Base-by-base conservation (phyloP, 1,139 yeast species). In the Chernovozyma aurita region DNA sequence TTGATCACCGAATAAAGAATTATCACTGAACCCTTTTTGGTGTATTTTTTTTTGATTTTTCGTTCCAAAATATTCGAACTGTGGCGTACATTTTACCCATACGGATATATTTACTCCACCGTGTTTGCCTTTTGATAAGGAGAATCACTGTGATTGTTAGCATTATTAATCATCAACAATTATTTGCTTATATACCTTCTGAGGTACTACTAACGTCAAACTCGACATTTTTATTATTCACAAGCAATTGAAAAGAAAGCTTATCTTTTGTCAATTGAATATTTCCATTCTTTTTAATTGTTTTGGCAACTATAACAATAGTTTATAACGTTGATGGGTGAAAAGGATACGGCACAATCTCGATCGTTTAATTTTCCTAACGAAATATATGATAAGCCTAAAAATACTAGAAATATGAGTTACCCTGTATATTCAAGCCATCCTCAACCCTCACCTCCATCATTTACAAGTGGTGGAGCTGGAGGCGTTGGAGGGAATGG, bases 401-500 rank as follows among this genome's bases (percentile, higher is more conserved):
- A 26, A 12, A 26, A 26, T 12, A 30, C 6, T 17, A 22, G 11
- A 11, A 32, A 24, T 24, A 32, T 32, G 34, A 32, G 34, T 18
- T 32, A 32, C 30, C 34, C 28, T 13, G 30, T 32, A 4, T 32
- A 32, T 24, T 18, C 24, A 18, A n/a, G 30, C 8, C 28, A 26
- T 13, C 28, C 28, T 7, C 28, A 26, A 11, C 28, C 28, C 8
- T 26, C 28, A 16, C 28, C 28, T 6, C 28, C 28, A 13, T 7
- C 28, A 7, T 26, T 26, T 16, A 20, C 6, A 7, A 20, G 22
- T 20, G 28, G 28, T 13, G 28, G 28, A 6, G 8, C 6, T 12
- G 22, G 9, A 6, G 9, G 9, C 9, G 22, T 24, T 6, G 12
- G 12, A 7, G 13, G 5, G 13, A 13, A 18, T 8, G 20, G 13